phyloP scores from a whole-genome alignment of 768 basidiomycete species.

The Scleroderma bovista region DNA sequence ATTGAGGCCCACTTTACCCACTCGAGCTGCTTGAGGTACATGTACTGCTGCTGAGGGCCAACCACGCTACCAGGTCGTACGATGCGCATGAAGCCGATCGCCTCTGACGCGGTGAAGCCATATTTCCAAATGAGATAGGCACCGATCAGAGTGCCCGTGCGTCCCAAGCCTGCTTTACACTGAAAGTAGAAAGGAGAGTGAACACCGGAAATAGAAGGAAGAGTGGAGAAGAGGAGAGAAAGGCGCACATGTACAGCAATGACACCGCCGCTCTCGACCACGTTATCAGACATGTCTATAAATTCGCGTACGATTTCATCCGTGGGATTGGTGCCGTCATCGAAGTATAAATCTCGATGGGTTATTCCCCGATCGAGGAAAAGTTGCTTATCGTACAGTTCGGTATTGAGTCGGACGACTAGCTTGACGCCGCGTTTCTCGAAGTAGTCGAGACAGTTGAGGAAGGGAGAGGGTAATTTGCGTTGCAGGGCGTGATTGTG shows the following conservation, averaged over 20 bases:
- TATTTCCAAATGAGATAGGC: slow-evolving; percentile 99
- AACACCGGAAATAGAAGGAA: slow-evolving; percentile 13
- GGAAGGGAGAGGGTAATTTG: slow-evolving; percentile 73
- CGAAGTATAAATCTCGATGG: slow-evolving; percentile 92
- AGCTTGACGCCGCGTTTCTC: slow-evolving; percentile 81
- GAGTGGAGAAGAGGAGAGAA: slow-evolving; percentile 5
- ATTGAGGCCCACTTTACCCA: slow-evolving; percentile 92
- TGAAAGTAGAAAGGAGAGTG: slow-evolving; percentile 29
- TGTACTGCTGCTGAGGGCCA: slow-evolving; percentile 89
- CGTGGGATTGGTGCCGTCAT: slow-evolving; percentile 96
- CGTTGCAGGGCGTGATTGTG: slow-evolving; percentile 62
- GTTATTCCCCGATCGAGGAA: slow-evolving; percentile 84
- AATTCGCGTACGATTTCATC: slow-evolving; percentile 93
- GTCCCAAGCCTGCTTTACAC: slow-evolving; percentile 95
- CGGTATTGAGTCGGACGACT: slow-evolving; percentile 90
- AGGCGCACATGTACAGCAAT: slow-evolving; percentile 81
- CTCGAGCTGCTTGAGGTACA: slow-evolving; percentile 91
- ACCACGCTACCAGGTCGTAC: slow-evolving; percentile 92
- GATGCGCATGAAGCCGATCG: slow-evolving; percentile 97
- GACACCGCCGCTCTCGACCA: slow-evolving; percentile 73
- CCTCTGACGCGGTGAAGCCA: slow-evolving; percentile 92
- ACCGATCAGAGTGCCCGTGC: slow-evolving; percentile 95
- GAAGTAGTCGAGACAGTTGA: slow-evolving; percentile 92
- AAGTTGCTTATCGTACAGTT: slow-evolving; percentile 77
- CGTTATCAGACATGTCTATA: slow-evolving; percentile 75